Evolutionary conservation across 768 basidiomycete genomes (phyloP).

Genomic region (Rhodotorula toruloides): DNA sequence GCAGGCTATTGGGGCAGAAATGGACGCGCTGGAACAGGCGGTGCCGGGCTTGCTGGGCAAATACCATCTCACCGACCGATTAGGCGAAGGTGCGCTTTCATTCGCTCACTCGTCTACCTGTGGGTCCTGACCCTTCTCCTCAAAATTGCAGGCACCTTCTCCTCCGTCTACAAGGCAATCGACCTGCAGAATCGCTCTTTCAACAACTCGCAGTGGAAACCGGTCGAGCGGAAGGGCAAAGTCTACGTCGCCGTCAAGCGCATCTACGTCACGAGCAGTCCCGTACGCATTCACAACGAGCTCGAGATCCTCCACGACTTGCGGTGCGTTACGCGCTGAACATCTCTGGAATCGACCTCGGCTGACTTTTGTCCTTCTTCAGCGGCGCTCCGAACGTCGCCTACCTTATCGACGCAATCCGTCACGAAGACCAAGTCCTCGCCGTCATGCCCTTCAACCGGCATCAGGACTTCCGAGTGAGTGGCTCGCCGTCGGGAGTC

Average conservation of each 20-base stretch:
- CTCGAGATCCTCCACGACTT: constrained; percentile 76
- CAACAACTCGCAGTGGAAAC: constrained; percentile 55
- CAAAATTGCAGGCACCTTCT: constrained; percentile 70
- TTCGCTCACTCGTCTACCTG: background rate
- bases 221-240: constrained; percentile 41
- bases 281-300: constrained; percentile 86
- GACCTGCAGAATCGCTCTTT: constrained; percentile 62
- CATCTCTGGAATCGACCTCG: constrained; percentile 33
- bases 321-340: constrained; percentile 42
- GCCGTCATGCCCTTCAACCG: constrained; percentile 88
- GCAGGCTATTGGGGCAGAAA: constrained; percentile 53
- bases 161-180: constrained; percentile 96
- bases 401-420: constrained; percentile 90
- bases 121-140: background rate
- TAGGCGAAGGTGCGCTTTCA: constrained; percentile 62
- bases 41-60: constrained; percentile 63
- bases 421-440: constrained; percentile 84
- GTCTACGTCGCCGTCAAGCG: constrained; percentile 88
- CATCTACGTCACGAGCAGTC: constrained; percentile 93
- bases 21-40: constrained; percentile 60
- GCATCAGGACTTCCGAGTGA: constrained; percentile 86
- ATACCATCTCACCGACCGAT: constrained; percentile 77
- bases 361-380: constrained; percentile 8
- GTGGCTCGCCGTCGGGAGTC: constrained; percentile 40
- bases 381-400: constrained; percentile 80